Percentiles rank a stretch among this genome's conserved stretches.
phyloP scores from a whole-genome alignment of 164 flowering plant species.

The Kingdonia uniflora region DNA sequence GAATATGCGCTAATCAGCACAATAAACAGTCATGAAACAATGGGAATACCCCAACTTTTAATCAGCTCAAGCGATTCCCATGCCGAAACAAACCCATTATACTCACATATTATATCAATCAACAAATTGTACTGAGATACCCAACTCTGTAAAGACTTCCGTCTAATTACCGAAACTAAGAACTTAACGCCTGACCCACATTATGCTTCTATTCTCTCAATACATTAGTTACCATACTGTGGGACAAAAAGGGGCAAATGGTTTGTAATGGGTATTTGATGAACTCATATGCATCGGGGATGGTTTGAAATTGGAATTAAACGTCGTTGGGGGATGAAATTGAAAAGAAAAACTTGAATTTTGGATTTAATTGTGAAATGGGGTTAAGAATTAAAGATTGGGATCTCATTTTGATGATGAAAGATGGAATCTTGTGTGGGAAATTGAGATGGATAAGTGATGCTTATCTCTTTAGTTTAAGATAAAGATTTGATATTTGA shows the following conservation, averaged over 20 bases:
- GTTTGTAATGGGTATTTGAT: slow-evolving; percentile 34
- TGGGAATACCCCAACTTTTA: slow-evolving; percentile 12
- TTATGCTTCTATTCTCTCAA: slow-evolving; percentile 19
- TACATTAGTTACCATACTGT: slow-evolving; percentile 24
- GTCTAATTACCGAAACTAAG: slow-evolving; percentile 50
- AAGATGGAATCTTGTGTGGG: slow-evolving; percentile 8
- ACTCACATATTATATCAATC: slow-evolving; percentile 27
- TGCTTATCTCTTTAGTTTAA: too few species aligned
- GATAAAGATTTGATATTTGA: too few species aligned
- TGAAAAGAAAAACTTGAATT: neutral
- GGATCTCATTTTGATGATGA: slow-evolving; percentile 5
- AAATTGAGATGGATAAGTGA: too few species aligned
- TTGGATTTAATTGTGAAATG: slow-evolving; percentile 5
- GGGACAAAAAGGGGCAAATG: slow-evolving; percentile 26
- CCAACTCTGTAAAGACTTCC: slow-evolving; percentile 25
- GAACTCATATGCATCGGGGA: slow-evolving; percentile 21
- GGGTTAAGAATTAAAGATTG: slow-evolving; percentile 1
- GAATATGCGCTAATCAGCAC: slow-evolving; percentile 48
- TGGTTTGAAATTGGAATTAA: slow-evolving; percentile 16
- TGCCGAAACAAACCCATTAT: slow-evolving; percentile 36
- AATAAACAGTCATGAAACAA: slow-evolving; percentile 32
- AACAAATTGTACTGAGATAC: slow-evolving; percentile 25
- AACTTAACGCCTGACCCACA: slow-evolving; percentile 38
- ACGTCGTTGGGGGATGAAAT: neutral
- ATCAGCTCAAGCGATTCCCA: slow-evolving; percentile 53